phyloP scores from a whole-genome alignment of 106 monocot genomes.

The Ottelia alismoides region DNA sequence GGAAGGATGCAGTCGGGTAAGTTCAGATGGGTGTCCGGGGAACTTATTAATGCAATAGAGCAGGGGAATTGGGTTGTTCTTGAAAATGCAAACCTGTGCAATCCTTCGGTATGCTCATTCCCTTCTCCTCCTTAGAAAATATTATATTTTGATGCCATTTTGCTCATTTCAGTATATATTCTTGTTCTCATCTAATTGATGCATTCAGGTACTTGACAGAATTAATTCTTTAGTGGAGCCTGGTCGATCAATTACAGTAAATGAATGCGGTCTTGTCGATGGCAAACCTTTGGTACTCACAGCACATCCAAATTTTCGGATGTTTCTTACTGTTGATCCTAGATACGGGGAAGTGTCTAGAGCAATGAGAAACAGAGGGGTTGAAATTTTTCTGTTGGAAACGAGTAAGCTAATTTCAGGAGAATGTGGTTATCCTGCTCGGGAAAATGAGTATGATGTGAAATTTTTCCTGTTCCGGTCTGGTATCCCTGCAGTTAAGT shows the following conservation, averaged over 20 bases:
- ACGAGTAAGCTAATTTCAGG: too few species aligned
- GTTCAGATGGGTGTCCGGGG: slow-evolving; percentile 87
- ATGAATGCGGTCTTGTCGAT: slow-evolving; percentile 88
- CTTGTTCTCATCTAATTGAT: too few species aligned
- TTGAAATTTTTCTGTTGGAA: slow-evolving; percentile 77
- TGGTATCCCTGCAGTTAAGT: slow-evolving; percentile 42
- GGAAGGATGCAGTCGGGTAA: slow-evolving; percentile 28
- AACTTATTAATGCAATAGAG: slow-evolving; percentile 77
- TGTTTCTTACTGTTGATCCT: slow-evolving; percentile 89
- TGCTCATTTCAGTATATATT: too few species aligned
- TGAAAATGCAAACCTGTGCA: slow-evolving; percentile 98
- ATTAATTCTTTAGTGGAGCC: slow-evolving; percentile 89
- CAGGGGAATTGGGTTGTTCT: slow-evolving; percentile 84
- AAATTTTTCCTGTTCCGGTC: slow-evolving; percentile 38
- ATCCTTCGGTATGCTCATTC: slow-evolving; percentile 56
- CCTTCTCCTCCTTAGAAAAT: too few species aligned
- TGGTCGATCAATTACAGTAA: slow-evolving; percentile 58
- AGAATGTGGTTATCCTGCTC: too few species aligned
- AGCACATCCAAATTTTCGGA: slow-evolving; percentile 69
- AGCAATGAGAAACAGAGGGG: slow-evolving; percentile 95
- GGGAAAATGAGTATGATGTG: slow-evolving; percentile 27
- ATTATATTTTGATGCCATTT: too few species aligned
- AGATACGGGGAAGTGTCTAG: slow-evolving; percentile 88
- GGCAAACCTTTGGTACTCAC: slow-evolving; percentile 58
- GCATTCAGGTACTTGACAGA: slow-evolving; percentile 97